Conservation (phyloP, 225 moss, liverwort and hornwort species). For the Pseudisothecium myosuroides region DNA sequence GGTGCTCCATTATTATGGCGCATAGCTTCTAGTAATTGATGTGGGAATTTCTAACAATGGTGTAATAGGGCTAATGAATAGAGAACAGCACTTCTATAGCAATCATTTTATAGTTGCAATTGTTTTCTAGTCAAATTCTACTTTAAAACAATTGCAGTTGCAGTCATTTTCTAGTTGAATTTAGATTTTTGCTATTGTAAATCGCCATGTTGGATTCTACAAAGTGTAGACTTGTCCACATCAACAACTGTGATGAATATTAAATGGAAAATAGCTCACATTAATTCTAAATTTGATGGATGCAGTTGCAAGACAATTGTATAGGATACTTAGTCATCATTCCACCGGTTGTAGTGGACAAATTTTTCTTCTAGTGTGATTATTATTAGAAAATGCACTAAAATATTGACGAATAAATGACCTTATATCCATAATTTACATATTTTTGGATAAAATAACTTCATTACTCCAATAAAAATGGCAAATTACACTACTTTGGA, state of each 20-base stretch:
- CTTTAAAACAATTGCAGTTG: fast-evolving
- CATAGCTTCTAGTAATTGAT: fast-evolving
- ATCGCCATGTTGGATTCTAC: fast-evolving
- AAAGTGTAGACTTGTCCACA: neutral
- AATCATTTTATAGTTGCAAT: neutral
- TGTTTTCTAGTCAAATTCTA: fast-evolving
- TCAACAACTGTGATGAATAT: neutral
- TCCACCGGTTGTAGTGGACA: no score
- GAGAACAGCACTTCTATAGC: fast-evolving
- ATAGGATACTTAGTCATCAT: no score
- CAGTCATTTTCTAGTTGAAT: neutral
- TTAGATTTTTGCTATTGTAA: neutral
- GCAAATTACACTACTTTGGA: neutral
- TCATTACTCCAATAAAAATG: neutral
- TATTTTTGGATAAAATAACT: neutral
- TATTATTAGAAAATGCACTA: neutral
- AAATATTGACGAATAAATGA: neutral
- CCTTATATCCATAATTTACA: neutral
- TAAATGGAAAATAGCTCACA: no score
- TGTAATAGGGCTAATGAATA: fast-evolving
- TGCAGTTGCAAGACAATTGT: no score
- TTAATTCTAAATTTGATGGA: no score
- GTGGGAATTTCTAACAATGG: neutral
- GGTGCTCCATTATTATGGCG: fast-evolving
- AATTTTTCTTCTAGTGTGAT: neutral